Evolutionary conservation across 306 rosid species (phyloP), one percentile per base, ranked within the genome.

Genomic region (Citrullus mucosospermus): DNA sequence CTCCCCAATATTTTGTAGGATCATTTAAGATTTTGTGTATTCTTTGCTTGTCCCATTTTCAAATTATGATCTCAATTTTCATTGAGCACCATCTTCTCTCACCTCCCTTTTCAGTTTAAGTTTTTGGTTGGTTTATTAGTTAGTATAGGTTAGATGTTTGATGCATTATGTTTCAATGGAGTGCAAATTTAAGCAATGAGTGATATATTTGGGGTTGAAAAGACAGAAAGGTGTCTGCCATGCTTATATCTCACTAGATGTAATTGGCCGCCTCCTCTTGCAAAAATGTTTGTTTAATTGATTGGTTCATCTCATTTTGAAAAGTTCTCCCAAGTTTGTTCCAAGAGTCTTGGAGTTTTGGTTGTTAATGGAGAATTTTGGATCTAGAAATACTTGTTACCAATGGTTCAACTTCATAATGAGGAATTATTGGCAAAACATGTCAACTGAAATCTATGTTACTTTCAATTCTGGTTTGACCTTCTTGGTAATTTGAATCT

Each of bases 1-100:
- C 88, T 92, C 79, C 98, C 92, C 61, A 91, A 86, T 85, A 91
- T 95, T 89, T 92, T 91, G 92, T 95, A 95, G 93, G 83, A 85
- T 75, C 60, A 70, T 79, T 82, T 71, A 43, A 84, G 78, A 81
- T 62, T 62, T 46, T 86, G 96, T 94, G 93, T 83, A 87, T 91
- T 84, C 90, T 83, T 78, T 51, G 82, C 59, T 78, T 77, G 70
- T 80, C 81, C 51, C 79, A 25, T 71, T 79, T 77, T 72, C 86
- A 79, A 67, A 70, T 56, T 51, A 32, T 78, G 80, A 70, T 84
- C 82, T 80, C 78, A 63, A 76, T 80, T 76, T 59, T n/a, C 60
- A 69, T 69, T 38, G 78, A 38, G 77, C 80, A 82, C 75, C 87
- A 41, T 78, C 61, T 81, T 78, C 68, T 81, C 83, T 79, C 83